Evolutionary conservation across 129 eudicot genomes (phyloP).

Genomic region (Solidago caesia): DNA sequence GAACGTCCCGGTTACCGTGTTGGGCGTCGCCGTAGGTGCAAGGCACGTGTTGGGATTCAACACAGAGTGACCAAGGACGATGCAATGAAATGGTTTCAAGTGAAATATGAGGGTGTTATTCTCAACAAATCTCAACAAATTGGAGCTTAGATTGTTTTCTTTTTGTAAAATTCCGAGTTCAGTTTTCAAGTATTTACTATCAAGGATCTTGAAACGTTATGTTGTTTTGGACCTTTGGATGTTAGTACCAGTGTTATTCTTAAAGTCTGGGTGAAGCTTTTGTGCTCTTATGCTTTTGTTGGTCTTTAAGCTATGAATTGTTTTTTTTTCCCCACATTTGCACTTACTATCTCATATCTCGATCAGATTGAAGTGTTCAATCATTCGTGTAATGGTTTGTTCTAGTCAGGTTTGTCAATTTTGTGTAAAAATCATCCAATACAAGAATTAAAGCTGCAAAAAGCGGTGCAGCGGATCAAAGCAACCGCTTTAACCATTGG

Average conservation of each 20-base stretch:
- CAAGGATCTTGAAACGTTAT: neutral
- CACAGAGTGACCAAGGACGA: slow-evolving; percentile 44
- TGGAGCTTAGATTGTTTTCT: slow-evolving; percentile 22
- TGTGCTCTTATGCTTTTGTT: no score
- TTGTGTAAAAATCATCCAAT: no score
- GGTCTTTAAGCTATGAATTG: neutral
- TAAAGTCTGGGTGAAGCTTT: neutral
- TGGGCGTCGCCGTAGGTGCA: slow-evolving; percentile 36
- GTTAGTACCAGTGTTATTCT: neutral
- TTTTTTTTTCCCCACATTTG: no score
- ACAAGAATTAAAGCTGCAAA: no score
- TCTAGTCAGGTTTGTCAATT: no score
- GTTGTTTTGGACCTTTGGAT: neutral
- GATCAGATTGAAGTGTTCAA: no score
- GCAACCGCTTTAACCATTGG: no score
- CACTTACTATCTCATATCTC: no score
- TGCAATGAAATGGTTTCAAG: slow-evolving; percentile 52
- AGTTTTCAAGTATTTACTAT: neutral
- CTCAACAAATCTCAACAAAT: slow-evolving; percentile 45
- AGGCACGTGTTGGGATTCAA: slow-evolving; percentile 34
- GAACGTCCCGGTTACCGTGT: slow-evolving; percentile 48
- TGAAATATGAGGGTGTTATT: slow-evolving; percentile 47
- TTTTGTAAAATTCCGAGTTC: slow-evolving; percentile 3
- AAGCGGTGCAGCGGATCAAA: no score
- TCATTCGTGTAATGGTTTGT: no score